Percentiles rank a stretch among this genome's conserved stretches.
Conservation (phyloP, 805 yeast genomes). For the Wickerhamiella kazuoi region DNA sequence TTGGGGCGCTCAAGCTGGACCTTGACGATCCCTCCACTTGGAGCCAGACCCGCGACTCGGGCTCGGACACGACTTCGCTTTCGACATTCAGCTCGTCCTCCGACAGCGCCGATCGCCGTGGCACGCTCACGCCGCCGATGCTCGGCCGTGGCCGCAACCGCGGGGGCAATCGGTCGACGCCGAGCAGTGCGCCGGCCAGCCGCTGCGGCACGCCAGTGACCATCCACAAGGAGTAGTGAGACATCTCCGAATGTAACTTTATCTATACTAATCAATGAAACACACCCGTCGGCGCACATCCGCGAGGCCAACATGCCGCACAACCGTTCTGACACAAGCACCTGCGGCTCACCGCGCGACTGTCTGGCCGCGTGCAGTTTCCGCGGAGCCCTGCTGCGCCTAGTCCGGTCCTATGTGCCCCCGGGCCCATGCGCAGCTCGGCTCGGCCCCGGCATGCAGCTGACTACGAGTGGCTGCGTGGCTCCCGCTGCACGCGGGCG, state of each 20-base stretch:
- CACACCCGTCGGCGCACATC: no score
- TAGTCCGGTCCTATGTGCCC: no score
- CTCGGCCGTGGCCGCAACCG: constrained; percentile 7
- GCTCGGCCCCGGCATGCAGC: no score
- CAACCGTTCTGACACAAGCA: no score
- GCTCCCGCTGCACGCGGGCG: no score
- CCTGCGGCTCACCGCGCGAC: no score
- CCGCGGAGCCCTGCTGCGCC: no score
- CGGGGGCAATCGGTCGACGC: not conserved
- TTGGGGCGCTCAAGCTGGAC: constrained; percentile 9
- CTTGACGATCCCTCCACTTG: constrained; percentile 2
- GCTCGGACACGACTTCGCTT: not conserved
- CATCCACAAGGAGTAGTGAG: not conserved
- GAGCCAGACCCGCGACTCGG: not conserved
- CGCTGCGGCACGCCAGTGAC: not conserved
- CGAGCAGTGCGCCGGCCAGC: not conserved
- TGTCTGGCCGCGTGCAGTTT: no score
- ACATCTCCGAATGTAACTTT: not conserved
- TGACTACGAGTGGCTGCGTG: no score
- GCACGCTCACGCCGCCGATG: constrained; percentile 11
- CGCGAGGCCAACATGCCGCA: no score
- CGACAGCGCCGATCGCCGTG: constrained; percentile 5
- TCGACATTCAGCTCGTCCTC: not conserved
- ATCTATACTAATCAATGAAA: no score
- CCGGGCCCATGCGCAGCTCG: no score